A percentile compares a stretch with the other conserved stretches of the same genome.
phyloP scores from a whole-genome alignment of 139 green algal species.

The Closterium sp. region DNA sequence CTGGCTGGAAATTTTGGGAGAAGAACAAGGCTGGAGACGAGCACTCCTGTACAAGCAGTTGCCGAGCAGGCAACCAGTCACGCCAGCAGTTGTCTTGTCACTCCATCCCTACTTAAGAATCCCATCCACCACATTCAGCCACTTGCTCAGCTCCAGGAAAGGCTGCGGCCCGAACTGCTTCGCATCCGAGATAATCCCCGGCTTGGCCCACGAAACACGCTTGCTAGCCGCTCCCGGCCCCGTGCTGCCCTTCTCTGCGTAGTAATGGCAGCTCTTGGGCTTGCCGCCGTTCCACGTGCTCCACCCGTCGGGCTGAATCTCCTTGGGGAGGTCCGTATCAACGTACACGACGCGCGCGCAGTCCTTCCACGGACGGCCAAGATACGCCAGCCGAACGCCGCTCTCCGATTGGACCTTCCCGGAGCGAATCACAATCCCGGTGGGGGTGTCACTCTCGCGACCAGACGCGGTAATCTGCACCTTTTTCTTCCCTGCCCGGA shows the following conservation, averaged over 20 bases:
- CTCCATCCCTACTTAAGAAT: not conserved
- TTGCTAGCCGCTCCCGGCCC: not conserved
- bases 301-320: not conserved
- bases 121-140: not conserved
- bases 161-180: not conserved
- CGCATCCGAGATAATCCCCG: not conserved
- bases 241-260: not conserved
- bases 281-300: not conserved
- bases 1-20: too few species aligned
- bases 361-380: constrained; percentile 20
- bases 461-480: constrained; percentile 8
- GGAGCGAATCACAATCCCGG: not conserved
- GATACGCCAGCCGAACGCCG: not conserved
- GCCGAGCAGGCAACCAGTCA: too few species aligned
- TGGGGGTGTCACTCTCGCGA: not conserved
- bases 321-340: not conserved
- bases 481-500: not conserved
- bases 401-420: not conserved
- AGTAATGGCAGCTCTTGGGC: not conserved
- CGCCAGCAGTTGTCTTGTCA: too few species aligned
- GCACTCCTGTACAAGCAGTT: too few species aligned
- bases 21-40: too few species aligned
- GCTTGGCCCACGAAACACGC: not conserved
- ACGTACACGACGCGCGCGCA: constrained; percentile 7
- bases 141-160: not conserved